A percentile compares a stretch with the other conserved stretches of the same genome.
These are phyloP conservation scores for Fagopyrum esculentum DNA, from an alignment of 148 eudicot species.

Conservation along the genomic window DNA sequence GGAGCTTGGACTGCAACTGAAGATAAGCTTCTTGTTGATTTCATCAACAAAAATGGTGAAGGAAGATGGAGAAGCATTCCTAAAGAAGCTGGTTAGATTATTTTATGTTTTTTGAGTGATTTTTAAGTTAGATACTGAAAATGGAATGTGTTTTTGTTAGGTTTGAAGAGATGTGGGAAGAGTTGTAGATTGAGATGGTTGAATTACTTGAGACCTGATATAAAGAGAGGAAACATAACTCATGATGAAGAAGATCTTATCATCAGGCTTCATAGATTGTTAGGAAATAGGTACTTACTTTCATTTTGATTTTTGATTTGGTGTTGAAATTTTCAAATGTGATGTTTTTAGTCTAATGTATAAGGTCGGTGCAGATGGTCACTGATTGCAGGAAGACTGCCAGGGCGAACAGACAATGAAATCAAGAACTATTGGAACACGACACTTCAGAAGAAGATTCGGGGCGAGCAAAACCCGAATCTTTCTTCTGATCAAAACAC, in stretches of 20 bases:
- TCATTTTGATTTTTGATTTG: background rate
- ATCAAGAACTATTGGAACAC: slow-evolving; percentile 16
- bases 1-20: slow-evolving; percentile 12
- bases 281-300: slow-evolving; percentile 9
- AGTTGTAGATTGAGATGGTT: slow-evolving; percentile 13
- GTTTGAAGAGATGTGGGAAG: slow-evolving; percentile 9
- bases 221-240: slow-evolving; percentile 10
- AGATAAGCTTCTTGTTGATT: slow-evolving; percentile 13
- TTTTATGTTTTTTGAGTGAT: background rate
- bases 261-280: slow-evolving; percentile 5
- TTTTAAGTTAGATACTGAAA: background rate
- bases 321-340: background rate
- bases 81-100: slow-evolving; percentile 6
- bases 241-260: slow-evolving; percentile 13
- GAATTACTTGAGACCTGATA: slow-evolving; percentile 14
- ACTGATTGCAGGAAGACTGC: slow-evolving; percentile 10
- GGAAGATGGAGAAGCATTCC: slow-evolving; percentile 14
- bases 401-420: slow-evolving; percentile 17
- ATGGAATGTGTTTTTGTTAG: background rate
- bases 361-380: background rate
- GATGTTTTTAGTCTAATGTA: background rate
- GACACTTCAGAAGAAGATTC: background rate
- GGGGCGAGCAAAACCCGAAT: background rate
- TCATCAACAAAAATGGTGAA: slow-evolving; percentile 3
- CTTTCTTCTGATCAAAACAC: background rate